Conservation (phyloP, 2,329 filamentous ascomycete species). For the Beauveria australis region DNA sequence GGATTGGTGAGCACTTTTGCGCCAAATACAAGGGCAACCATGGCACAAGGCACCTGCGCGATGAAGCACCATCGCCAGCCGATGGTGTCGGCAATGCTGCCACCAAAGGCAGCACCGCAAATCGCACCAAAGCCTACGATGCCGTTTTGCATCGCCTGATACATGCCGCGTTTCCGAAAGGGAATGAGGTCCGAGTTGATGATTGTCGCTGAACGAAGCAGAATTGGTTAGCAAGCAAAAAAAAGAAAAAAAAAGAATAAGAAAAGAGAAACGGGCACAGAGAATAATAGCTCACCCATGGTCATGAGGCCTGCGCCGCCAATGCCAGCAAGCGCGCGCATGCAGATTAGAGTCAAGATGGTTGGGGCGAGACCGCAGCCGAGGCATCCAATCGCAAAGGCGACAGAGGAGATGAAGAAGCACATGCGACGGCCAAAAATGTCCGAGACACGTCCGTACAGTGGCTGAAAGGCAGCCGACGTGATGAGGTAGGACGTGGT, state of each 20-base stretch:
- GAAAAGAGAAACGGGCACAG: not conserved
- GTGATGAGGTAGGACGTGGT: slow-evolving; percentile 67
- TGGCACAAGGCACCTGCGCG: slow-evolving; percentile 52
- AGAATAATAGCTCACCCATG: slow-evolving; percentile 43
- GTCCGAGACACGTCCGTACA: slow-evolving; percentile 64
- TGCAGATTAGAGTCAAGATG: slow-evolving; percentile 52
- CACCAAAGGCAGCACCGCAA: slow-evolving; percentile 55
- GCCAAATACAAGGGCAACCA: slow-evolving; percentile 45
- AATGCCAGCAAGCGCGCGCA: slow-evolving; percentile 59
- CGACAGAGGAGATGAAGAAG: slow-evolving; percentile 55
- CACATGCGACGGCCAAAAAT: slow-evolving; percentile 56
- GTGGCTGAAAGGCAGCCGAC: slow-evolving; percentile 62
- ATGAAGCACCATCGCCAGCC: slow-evolving; percentile 64
- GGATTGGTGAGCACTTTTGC: slow-evolving; percentile 44
- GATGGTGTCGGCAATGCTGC: slow-evolving; percentile 53
- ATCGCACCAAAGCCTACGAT: slow-evolving; percentile 55
- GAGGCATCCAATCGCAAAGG: slow-evolving; percentile 55
- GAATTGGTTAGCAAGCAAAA: not conserved
- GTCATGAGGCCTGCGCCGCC: slow-evolving; percentile 62
- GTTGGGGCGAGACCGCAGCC: slow-evolving; percentile 55
- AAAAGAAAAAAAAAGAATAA: not conserved
- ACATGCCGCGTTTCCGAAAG: slow-evolving; percentile 46
- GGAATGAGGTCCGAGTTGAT: slow-evolving; percentile 58
- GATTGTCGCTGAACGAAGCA: slow-evolving; percentile 24
- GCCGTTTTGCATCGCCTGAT: slow-evolving; percentile 53